phyloP scores from a whole-genome alignment of 2,329 filamentous ascomycete species.

The Plectosphaerella cucumerina region DNA sequence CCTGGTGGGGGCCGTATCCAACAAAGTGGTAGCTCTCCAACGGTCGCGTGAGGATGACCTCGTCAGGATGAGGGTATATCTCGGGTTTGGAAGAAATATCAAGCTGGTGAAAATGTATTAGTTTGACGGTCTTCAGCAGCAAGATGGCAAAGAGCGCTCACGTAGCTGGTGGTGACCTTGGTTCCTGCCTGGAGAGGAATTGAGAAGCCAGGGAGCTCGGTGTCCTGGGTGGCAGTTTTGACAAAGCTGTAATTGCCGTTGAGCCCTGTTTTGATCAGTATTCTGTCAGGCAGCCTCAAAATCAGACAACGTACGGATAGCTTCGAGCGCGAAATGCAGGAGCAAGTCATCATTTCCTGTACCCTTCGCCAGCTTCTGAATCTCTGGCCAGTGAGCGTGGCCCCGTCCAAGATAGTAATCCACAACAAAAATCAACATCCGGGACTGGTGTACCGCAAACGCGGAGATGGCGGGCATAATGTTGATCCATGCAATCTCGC shows the following conservation, averaged over 20 bases:
- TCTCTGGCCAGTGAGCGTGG: neutral
- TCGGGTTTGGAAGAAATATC: neutral
- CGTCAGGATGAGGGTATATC: neutral
- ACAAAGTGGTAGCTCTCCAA: slow-evolving; percentile 1
- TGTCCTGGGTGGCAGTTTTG: neutral
- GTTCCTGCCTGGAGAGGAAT: neutral
- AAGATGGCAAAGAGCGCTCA: too few species aligned
- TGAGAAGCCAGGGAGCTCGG: neutral
- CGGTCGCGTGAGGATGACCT: neutral
- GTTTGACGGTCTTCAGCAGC: neutral
- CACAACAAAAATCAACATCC: slow-evolving; percentile 20
- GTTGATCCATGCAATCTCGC: slow-evolving; percentile 32
- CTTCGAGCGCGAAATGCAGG: neutral
- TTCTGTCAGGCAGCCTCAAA: neutral
- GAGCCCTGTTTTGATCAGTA: neutral
- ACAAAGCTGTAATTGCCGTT: neutral
- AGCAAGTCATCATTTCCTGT: neutral
- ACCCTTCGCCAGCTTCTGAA: neutral
- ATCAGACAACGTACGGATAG: neutral
- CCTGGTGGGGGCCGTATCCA: slow-evolving; percentile 1
- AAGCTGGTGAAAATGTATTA: neutral
- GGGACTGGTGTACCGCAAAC: slow-evolving; percentile 55
- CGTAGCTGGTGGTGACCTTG: neutral
- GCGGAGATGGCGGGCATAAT: slow-evolving; percentile 52
- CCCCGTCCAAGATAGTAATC: neutral